These are phyloP conservation scores for Fusarium scirpi DNA, from an alignment of 2,329 filamentous ascomycete genomes.

Conservation along the genomic window DNA sequence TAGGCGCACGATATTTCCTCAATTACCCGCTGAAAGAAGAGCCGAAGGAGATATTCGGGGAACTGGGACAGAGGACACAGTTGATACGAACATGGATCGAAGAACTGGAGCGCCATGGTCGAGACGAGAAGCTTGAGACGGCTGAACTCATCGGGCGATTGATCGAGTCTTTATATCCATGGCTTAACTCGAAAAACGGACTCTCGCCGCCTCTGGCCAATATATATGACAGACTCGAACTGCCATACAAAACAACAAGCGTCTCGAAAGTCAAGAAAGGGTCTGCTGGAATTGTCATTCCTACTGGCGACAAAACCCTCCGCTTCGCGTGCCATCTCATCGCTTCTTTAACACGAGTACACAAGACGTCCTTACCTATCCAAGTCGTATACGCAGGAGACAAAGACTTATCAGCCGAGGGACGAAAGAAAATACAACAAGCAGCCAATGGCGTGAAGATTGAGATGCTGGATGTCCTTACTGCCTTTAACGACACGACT, in stretches of 20 bases:
- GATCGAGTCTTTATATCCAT: conserved; percentile 43
- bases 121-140: conserved; percentile 1
- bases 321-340: conserved; percentile 54
- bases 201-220: conserved; percentile 28
- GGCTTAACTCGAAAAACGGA: conserved; percentile 28
- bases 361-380: conserved; percentile 51
- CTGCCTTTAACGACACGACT: conserved; percentile 50
- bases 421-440: conserved; percentile 45
- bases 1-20: conserved; percentile 43
- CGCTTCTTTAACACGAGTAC: conserved; percentile 47
- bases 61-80: conserved; percentile 49
- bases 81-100: conserved; percentile 34
- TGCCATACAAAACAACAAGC: conserved; percentile 11
- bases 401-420: conserved; percentile 43
- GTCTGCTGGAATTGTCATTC: conserved; percentile 53
- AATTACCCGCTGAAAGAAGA: conserved; percentile 48
- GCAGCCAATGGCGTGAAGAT: conserved; percentile 35
- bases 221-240: conserved; percentile 25
- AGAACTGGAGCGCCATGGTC: conserved; percentile 12
- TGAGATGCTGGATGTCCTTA: conserved; percentile 51
- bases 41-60: conserved; percentile 50
- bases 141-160: conserved; percentile 9
- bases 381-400: conserved; percentile 55
- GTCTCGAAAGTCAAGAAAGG: conserved; percentile 14
- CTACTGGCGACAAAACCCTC: conserved; percentile 49